phyloP scores from a whole-genome alignment of 805 yeast genomes.

The Wickerhamiella dianesei region DNA sequence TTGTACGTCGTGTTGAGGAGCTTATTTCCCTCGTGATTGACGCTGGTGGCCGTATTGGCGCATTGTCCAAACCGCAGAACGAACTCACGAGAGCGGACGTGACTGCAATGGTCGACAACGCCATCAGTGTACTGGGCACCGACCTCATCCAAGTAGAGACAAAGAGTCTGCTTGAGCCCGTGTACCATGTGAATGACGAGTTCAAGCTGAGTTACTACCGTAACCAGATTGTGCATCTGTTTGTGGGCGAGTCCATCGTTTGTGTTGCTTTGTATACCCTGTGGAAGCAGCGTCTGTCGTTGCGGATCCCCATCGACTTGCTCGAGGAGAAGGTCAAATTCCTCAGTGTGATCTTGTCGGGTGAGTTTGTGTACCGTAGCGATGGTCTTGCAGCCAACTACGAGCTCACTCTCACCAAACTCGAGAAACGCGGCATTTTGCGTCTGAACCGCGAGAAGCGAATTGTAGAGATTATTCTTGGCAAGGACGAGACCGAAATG shows the following conservation, averaged over 20 bases:
- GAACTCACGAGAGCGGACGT: slow-evolving; percentile 17
- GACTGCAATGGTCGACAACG: slow-evolving; percentile 27
- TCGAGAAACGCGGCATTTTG: slow-evolving; percentile 8
- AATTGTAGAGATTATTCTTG: slow-evolving; percentile 10
- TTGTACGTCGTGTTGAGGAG: slow-evolving; percentile 26
- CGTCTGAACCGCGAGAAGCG: slow-evolving; percentile 3
- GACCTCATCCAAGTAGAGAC: slow-evolving; percentile 25
- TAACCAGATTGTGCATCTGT: slow-evolving; percentile 41
- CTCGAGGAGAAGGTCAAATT: slow-evolving; percentile 24
- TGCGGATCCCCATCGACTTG: slow-evolving; percentile 18
- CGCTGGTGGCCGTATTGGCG: slow-evolving; percentile 30
- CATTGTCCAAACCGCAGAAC: slow-evolving; percentile 19
- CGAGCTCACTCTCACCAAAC: slow-evolving; percentile 19
- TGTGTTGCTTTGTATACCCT: slow-evolving; percentile 29
- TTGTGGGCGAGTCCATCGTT: slow-evolving; percentile 38
- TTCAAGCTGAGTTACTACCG: slow-evolving; percentile 47
- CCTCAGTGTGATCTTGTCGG: slow-evolving; percentile 26
- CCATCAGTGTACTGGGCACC: slow-evolving; percentile 29
- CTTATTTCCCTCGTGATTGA: slow-evolving; percentile 24
- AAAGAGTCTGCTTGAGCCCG: slow-evolving; percentile 27
- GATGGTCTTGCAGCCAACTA: slow-evolving; percentile 27
- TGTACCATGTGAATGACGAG: slow-evolving; percentile 33
- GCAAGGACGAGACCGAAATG: slow-evolving; percentile 15
- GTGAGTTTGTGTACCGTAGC: slow-evolving; percentile 29
- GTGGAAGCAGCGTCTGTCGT: slow-evolving; percentile 13